Conservation (phyloP, 805 yeast species). For the Nakazawaea ernobii region DNA sequence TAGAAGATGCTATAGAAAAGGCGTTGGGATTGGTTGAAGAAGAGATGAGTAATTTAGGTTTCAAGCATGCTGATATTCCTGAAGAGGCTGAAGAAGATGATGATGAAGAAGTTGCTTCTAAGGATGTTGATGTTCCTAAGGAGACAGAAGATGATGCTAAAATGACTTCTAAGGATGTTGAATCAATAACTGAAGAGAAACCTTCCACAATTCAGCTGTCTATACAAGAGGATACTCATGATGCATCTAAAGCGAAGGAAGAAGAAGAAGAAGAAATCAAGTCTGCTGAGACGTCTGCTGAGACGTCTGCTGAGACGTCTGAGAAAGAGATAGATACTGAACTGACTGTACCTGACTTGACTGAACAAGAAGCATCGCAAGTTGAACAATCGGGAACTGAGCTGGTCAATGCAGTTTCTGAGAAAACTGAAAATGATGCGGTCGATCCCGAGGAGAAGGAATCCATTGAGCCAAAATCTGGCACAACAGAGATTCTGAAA, state of each 20-base stretch:
- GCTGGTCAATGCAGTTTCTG: not conserved
- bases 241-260: no score
- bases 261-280: no score
- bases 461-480: no score
- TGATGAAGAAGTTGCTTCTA: slow-evolving; percentile 10
- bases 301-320: no score
- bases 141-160: not conserved
- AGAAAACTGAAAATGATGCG: slow-evolving; percentile 14
- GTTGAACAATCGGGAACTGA: no score
- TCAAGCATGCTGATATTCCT: slow-evolving; percentile 14
- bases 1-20: slow-evolving; percentile 43
- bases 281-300: no score
- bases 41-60: slow-evolving; percentile 5
- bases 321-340: no score
- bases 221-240: no score
- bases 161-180: no score
- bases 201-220: not conserved
- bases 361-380: no score
- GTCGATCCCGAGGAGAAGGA: slow-evolving; percentile 15
- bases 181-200: slow-evolving; percentile 4
- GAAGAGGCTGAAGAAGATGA: slow-evolving; percentile 13
- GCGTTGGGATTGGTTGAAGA: slow-evolving; percentile 31
- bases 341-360: no score
- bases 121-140: not conserved
- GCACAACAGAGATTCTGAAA: not conserved